Conservation (phyloP, 495 filamentous ascomycete species). For the Annulohypoxylon nitens region DNA sequence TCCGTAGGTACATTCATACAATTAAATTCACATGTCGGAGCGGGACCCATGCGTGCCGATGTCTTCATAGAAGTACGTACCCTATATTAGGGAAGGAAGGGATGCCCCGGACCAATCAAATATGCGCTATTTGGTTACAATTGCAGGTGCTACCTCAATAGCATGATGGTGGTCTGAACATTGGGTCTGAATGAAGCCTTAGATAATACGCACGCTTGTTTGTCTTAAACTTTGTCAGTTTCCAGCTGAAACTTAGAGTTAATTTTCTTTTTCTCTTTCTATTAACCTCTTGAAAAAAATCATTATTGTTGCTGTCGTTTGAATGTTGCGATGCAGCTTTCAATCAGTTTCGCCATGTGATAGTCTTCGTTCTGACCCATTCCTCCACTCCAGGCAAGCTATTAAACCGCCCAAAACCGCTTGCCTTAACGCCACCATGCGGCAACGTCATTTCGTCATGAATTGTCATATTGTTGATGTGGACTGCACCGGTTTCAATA, state of each 20-base stretch:
- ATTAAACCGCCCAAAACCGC: slow-evolving; percentile 80
- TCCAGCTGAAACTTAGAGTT: background rate
- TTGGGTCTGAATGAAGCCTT: background rate
- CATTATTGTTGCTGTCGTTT: background rate
- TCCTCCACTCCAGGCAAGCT: slow-evolving; percentile 69
- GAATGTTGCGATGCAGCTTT: background rate
- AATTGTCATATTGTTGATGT: slow-evolving; percentile 87
- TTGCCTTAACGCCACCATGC: slow-evolving; percentile 88
- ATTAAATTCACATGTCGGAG: background rate
- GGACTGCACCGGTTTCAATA: slow-evolving; percentile 86
- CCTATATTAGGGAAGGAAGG: background rate
- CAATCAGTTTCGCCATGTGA: slow-evolving; percentile 72
- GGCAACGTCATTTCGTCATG: slow-evolving; percentile 85
- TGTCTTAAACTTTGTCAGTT: background rate
- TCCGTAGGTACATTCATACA: slow-evolving; percentile 4
- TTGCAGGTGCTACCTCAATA: background rate
- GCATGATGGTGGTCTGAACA: slow-evolving; percentile 2
- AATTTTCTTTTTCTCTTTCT: background rate
- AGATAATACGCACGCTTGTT: background rate
- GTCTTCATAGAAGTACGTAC: slow-evolving; percentile 4
- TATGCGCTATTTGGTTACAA: slow-evolving; percentile 4
- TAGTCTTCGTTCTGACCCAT: slow-evolving; percentile 86
- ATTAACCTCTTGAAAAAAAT: background rate
- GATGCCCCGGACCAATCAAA: slow-evolving; percentile 4
- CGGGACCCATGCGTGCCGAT: background rate